Evolutionary conservation across 768 basidiomycete genomes (phyloP).

Genomic region (Dioszegia crocea): DNA sequence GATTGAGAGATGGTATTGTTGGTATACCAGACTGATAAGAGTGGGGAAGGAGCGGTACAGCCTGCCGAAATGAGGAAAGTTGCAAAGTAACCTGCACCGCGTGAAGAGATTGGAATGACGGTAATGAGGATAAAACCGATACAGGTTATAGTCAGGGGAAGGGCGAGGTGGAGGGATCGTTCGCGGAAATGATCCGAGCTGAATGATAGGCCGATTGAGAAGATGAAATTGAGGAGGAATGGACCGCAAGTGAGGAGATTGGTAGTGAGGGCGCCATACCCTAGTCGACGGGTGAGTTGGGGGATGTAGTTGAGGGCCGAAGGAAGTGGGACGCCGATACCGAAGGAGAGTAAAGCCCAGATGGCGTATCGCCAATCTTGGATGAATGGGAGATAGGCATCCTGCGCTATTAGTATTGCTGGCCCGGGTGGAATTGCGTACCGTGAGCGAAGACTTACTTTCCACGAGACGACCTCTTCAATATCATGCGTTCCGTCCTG

Average conservation of each 20-base stretch:
- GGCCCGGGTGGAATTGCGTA: not conserved
- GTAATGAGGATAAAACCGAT: constrained; percentile 50
- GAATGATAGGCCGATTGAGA: constrained; percentile 54
- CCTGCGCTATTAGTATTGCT: not conserved
- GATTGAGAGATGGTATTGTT: constrained; percentile 58
- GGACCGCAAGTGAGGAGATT: constrained; percentile 59
- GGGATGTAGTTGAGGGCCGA: constrained; percentile 58
- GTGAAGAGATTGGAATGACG: constrained; percentile 53
- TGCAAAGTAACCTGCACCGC: constrained; percentile 57
- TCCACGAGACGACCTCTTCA: constrained; percentile 35
- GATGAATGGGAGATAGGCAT: constrained; percentile 18
- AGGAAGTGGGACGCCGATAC: constrained; percentile 54
- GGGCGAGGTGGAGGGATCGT: constrained; percentile 22
- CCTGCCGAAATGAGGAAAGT: constrained; percentile 58
- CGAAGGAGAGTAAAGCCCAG: constrained; percentile 22
- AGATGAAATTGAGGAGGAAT: constrained; percentile 1
- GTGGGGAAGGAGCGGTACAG: constrained; percentile 27
- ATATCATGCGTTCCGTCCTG: constrained; percentile 55
- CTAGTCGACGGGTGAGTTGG: constrained; percentile 55
- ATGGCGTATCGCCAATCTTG: constrained; percentile 19
- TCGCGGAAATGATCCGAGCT: constrained; percentile 57
- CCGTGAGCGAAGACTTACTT: not conserved
- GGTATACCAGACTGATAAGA: constrained; percentile 51
- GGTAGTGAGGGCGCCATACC: constrained; percentile 56
- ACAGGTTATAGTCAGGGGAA: constrained; percentile 19